phyloP scores from a whole-genome alignment of 1,284 basidiomycete genomes.

The Cryptococcus neoformans region DNA sequence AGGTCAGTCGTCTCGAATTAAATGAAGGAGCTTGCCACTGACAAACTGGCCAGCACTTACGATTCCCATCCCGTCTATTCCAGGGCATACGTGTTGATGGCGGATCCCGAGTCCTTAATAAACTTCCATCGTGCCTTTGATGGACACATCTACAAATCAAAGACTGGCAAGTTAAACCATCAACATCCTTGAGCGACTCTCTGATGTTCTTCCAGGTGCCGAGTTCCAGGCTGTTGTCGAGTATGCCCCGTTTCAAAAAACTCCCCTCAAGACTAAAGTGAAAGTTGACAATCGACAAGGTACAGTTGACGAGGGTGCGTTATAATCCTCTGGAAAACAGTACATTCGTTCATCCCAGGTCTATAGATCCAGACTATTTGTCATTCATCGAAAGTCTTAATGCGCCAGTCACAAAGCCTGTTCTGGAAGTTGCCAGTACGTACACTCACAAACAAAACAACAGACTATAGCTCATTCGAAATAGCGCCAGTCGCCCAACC shows the following conservation, averaged over 20 bases:
- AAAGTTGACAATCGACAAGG: constrained; percentile 46
- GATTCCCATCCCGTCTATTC: constrained; percentile 78
- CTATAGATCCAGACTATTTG: constrained; percentile 69
- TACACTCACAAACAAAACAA: not conserved
- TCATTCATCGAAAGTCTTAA: constrained; percentile 67
- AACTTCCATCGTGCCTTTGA: constrained; percentile 82
- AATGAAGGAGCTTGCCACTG: not conserved
- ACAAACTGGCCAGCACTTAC: constrained; percentile 18
- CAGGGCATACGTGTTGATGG: constrained; percentile 90
- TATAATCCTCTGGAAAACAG: not conserved
- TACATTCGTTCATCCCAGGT: too few relatives aligned
- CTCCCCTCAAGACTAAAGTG: constrained; percentile 33
- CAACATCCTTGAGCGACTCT: not conserved
- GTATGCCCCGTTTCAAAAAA: constrained; percentile 87
- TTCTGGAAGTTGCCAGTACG: constrained; percentile 64
- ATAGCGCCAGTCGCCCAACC: constrained; percentile 42
- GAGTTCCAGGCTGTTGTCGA: constrained; percentile 88
- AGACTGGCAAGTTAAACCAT: constrained; percentile 62
- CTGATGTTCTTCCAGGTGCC: constrained; percentile 58
- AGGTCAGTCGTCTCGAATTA: constrained; percentile 54
- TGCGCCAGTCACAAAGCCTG: constrained; percentile 45
- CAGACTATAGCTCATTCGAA: not conserved
- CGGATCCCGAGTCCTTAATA: constrained; percentile 65
- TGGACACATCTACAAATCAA: constrained; percentile 87
- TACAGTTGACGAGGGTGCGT: constrained; percentile 43